Evolutionary conservation across 768 basidiomycete species (phyloP).

Genomic region (Rossbeevera mucosa): DNA sequence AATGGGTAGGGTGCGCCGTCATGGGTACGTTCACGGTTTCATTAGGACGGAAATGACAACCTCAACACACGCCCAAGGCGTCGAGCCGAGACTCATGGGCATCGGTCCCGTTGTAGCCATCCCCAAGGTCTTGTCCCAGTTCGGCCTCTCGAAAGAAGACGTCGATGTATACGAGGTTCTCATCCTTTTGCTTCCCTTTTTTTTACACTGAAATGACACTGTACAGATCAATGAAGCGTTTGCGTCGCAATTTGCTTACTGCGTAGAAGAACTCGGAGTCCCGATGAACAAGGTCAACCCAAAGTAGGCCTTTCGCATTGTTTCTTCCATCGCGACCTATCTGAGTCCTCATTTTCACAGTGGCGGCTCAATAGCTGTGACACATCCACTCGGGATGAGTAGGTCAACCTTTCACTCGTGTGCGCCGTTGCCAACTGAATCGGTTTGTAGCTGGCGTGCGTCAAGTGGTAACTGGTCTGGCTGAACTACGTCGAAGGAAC

Average conservation of each 20-base stretch:
- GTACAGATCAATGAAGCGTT: constrained; percentile 84
- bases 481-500: constrained; percentile 67
- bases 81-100: constrained; percentile 76
- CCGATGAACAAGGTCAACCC: constrained; percentile 82
- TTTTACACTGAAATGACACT: constrained; percentile 1
- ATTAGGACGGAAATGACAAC: not conserved
- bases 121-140: constrained; percentile 58
- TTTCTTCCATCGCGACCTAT: not conserved
- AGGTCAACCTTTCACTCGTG: constrained; percentile 22
- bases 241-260: constrained; percentile 91
- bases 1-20: constrained; percentile 74
- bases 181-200: not conserved
- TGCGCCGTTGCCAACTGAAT: constrained; percentile 12
- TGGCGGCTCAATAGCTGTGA: constrained; percentile 81
- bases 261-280: constrained; percentile 73
- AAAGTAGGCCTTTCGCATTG: constrained; percentile 44
- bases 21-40: constrained; percentile 49
- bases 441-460: constrained; percentile 64
- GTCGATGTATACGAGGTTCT: constrained; percentile 71
- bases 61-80: constrained; percentile 39
- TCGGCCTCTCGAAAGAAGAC: constrained; percentile 64
- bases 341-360: constrained; percentile 33
- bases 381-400: constrained; percentile 86
- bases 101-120: constrained; percentile 70
- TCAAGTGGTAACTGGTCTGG: constrained; percentile 85